Conservation (phyloP, 768 basidiomycete species). For the Tricholoma terreum region DNA sequence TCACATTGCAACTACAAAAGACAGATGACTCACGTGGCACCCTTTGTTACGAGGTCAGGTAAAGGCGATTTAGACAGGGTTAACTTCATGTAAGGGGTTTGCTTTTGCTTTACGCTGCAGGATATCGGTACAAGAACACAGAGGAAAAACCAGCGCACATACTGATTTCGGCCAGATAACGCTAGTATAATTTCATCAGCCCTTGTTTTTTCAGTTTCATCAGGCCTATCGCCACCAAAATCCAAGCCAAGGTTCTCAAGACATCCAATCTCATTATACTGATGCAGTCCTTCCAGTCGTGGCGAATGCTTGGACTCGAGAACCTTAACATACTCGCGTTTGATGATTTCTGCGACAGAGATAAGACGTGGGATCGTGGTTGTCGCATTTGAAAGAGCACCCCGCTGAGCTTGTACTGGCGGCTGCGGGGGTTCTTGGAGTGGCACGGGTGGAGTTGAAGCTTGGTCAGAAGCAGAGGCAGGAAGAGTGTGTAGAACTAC, state of each 20-base stretch:
- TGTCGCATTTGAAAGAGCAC: conserved; percentile 31
- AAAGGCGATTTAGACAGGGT: conserved; percentile 53
- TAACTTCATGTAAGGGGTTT: conserved; percentile 68
- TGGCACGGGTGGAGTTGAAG: not conserved
- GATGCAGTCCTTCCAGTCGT: conserved; percentile 58
- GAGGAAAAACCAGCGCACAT: conserved; percentile 21
- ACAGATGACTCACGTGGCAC: conserved; percentile 48
- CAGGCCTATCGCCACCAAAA: conserved; percentile 10
- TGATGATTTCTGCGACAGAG: conserved; percentile 80
- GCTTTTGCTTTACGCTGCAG: conserved; percentile 49
- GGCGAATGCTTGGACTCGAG: conserved; percentile 40
- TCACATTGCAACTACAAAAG: not conserved
- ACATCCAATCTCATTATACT: conserved; percentile 70
- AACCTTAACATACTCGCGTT: conserved; percentile 68
- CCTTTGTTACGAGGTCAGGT: conserved; percentile 33
- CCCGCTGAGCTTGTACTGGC: conserved; percentile 4
- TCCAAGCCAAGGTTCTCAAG: conserved; percentile 41
- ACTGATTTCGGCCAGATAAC: conserved; percentile 62
- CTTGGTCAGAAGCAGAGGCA: conserved; percentile 12
- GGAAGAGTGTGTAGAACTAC: conserved; percentile 63
- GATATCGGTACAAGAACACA: not conserved
- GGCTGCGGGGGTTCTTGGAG: conserved; percentile 3
- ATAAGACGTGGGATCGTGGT: conserved; percentile 59
- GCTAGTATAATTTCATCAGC: conserved; percentile 38
- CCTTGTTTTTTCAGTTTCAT: conserved; percentile 28